Base-by-base conservation (phyloP, 768 basidiomycete species). In the Leucocoprinus leucothites region DNA sequence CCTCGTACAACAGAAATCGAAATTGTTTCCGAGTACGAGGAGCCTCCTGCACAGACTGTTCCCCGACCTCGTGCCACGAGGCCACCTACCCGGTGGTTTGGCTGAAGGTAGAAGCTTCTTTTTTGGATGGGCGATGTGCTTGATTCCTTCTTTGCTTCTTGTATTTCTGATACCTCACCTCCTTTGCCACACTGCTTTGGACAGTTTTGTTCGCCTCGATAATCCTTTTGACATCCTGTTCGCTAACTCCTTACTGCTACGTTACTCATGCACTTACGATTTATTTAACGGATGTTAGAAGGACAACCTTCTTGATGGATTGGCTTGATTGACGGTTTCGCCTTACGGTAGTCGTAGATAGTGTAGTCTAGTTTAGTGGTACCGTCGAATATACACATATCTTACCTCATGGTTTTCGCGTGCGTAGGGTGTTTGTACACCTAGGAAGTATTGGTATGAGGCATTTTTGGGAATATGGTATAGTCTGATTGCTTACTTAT, bases 1-100 rank as follows among this genome's bases (percentile, higher is more conserved):
- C 89, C 87, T 16, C 82, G 82, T 58, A 92, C 90, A 22, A 91
- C 89, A 13, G 81, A 86, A 11, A 74, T 91, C 22, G 87, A 83
- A 60, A 75, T 87, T 40, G 63, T 84, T 38, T 82, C 84, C 34
- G 87, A 91, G 52, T 84, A 86, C 40, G 79, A 80, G 44, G 77
- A 45, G 22, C 35, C 31, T 19, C 52, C 53, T n/a, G 41, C 43
- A 6, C 56, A 48, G 52, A 74, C 76, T 31, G 70, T 79, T 48
- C 72, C 73, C 58, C 80, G 79, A 43, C 53, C 53, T 28, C 53
- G 70, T 69, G 38, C 76, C 75, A 51, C 76, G 58, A 28, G 41
- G 11, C 74, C 76, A 60, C 81, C 81, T 51, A 69, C 79, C 36
- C 69, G 81, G 34, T 86, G 84, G 84, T 82, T 86, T 60, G 75